phyloP scores from a whole-genome alignment of 2,329 filamentous ascomycete genomes.

The Trichothecium sympodiale region DNA sequence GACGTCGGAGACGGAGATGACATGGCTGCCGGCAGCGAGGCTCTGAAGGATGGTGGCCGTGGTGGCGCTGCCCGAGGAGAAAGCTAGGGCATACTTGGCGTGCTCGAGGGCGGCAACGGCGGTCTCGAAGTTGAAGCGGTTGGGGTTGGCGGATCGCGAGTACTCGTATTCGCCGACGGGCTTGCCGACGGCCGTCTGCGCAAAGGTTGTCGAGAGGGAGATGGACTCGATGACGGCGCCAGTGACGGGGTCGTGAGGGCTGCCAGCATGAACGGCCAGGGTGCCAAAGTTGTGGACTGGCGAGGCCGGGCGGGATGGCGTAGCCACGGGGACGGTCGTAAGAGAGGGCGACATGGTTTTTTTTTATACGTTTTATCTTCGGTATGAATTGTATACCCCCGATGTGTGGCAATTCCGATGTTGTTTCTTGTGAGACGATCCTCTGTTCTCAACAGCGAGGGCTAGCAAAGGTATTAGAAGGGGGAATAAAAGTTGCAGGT shows the following conservation, averaged over 20 bases:
- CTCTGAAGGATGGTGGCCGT: slow-evolving; percentile 91
- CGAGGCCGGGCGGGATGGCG: slow-evolving; percentile 59
- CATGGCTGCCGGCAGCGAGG: slow-evolving; percentile 80
- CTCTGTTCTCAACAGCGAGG: too few species aligned
- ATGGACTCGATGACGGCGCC: slow-evolving; percentile 95
- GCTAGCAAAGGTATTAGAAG: too few species aligned
- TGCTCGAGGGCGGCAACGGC: slow-evolving; percentile 88
- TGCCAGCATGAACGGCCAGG: slow-evolving; percentile 85
- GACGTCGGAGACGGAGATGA: slow-evolving; percentile 93
- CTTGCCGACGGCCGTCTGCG: slow-evolving; percentile 78
- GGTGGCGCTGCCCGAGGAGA: slow-evolving; percentile 86
- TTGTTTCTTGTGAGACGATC: too few species aligned
- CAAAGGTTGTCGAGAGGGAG: slow-evolving; percentile 91
- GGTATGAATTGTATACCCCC: too few species aligned
- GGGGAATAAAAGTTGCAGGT: too few species aligned
- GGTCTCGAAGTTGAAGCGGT: slow-evolving; percentile 86
- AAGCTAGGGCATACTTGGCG: slow-evolving; percentile 85
- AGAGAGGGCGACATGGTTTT: slow-evolving; percentile 17
- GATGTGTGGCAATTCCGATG: too few species aligned
- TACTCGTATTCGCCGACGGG: slow-evolving; percentile 90
- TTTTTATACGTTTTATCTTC: too few species aligned
- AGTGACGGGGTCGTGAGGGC: slow-evolving; percentile 80
- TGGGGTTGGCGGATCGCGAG: slow-evolving; percentile 86
- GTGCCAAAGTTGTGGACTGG: slow-evolving; percentile 80
- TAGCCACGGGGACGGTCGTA: slow-evolving; percentile 35